A percentile compares a stretch with the other conserved stretches of the same genome.
These are phyloP conservation scores for Suillus clintonianus DNA, from an alignment of 768 basidiomycete species.

Conservation along the genomic window DNA sequence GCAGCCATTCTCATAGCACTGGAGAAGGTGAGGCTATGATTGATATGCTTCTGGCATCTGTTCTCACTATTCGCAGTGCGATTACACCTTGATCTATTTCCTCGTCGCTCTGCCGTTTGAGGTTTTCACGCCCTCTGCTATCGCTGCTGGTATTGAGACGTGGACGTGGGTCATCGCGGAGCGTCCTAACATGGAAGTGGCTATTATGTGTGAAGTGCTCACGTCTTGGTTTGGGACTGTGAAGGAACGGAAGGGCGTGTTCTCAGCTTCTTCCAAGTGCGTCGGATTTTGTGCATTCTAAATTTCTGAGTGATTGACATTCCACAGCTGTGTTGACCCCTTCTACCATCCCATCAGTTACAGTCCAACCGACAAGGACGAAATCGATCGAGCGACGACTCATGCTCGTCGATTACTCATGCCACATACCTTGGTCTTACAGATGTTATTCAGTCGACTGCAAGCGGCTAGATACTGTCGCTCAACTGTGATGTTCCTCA, in stretches of 20 bases:
- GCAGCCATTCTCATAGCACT: slow-evolving; percentile 78
- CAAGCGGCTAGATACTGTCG: slow-evolving; percentile 92
- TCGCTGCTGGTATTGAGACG: slow-evolving; percentile 86
- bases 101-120: slow-evolving; percentile 88
- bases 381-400: slow-evolving; percentile 70
- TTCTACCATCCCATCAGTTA: slow-evolving; percentile 86
- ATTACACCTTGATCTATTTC: slow-evolving; percentile 83
- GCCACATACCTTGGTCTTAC: slow-evolving; percentile 82
- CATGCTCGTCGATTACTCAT: slow-evolving; percentile 75
- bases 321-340: slow-evolving; percentile 78
- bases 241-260: slow-evolving; percentile 75
- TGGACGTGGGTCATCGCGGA: slow-evolving; percentile 97
- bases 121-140: slow-evolving; percentile 82
- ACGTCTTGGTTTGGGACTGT: slow-evolving; percentile 88
- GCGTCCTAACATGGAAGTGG: slow-evolving; percentile 78
- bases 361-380: slow-evolving; percentile 85
- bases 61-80: slow-evolving; percentile 52
- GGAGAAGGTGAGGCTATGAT: slow-evolving; percentile 47
- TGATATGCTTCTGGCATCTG: not conserved
- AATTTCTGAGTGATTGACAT: slow-evolving; percentile 8
- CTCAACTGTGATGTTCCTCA: slow-evolving; percentile 80
- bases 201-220: slow-evolving; percentile 81
- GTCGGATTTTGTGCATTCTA: slow-evolving; percentile 27
- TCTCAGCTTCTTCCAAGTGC: slow-evolving; percentile 80
- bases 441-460: slow-evolving; percentile 88